Base-by-base conservation (phyloP, 345 rosid species). In the Gossypium raimondii region DNA sequence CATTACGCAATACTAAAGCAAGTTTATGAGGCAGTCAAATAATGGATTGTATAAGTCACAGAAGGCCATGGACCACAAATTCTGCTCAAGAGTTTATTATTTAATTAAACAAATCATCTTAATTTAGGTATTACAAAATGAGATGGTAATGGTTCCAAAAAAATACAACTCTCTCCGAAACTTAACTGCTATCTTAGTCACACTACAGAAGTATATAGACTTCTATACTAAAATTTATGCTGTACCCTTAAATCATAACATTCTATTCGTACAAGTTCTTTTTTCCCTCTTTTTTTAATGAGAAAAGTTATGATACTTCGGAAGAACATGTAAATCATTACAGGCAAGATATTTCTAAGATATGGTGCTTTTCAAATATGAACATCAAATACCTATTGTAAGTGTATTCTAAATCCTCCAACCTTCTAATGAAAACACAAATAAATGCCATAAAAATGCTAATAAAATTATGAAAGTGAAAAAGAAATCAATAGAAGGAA, bases 281-380 rank as follows among this genome's bases (percentile, higher is more conserved):
- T 57, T 20, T 34, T 1, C 7, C 41, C 41, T 7, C 41, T 4
- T 34, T 34, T 20, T 22, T 57, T 57, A 17, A 45, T 22, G 17
- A 47, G 27, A 22, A 7, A 22, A 22, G 2, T 2, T 22, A 43
- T 65, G 47, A 18, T 18, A 45, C n/a, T 6, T 20, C 17, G n/a
- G 70, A 34, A 20, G 13, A 66, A 66, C 22, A 48, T 22, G 55
- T 67, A 24, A 48, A 48, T 16, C 12, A 50, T 68, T 67, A 4
- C 43, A 67, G 43, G 34, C 22, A 67, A 67, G 16, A 12, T 67
- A 12, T 66, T 43, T 66, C 13, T 41, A 4, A 66, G 10, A 44
- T 66, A 24, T 64, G 56, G 34, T 24, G 56, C 41, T 67, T 67
- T 67, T 47, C 72, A 47, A 67, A 47, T 13, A 67, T 47, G 56